A percentile compares a stretch with the other conserved stretches of the same genome.
Conservation (phyloP, 345 rosid genomes). For the Lepidium aucheri region DNA sequence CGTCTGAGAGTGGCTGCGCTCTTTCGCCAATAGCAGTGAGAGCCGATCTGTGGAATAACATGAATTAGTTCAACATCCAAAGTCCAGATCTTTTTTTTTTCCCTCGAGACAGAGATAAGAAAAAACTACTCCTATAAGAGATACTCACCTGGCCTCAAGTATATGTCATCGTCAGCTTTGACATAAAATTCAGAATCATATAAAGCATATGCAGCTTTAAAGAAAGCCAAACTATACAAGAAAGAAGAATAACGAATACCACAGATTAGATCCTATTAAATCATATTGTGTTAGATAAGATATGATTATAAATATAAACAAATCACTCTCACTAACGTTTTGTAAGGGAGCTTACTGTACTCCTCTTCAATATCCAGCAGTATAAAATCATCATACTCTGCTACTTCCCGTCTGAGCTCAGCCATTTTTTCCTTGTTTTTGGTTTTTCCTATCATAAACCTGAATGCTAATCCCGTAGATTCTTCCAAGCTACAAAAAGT, state of each 20-base stretch:
- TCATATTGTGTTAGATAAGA: not conserved
- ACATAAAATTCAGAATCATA: constrained; percentile 74
- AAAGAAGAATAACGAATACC: not conserved
- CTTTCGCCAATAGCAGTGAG: constrained; percentile 66
- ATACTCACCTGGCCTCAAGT: constrained; percentile 67
- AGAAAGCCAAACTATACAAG: constrained; percentile 56
- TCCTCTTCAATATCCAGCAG: constrained; percentile 79
- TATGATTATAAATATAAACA: not conserved
- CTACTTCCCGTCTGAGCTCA: constrained; percentile 56
- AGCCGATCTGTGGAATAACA: constrained; percentile 49
- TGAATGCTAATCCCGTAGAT: constrained; percentile 64
- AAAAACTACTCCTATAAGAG: not conserved
- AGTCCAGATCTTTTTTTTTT: not conserved
- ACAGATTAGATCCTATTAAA: not conserved
- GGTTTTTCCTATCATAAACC: constrained; percentile 66
- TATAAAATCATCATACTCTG: constrained; percentile 67
- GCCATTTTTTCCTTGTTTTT: constrained; percentile 45
- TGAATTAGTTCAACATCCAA: not conserved
- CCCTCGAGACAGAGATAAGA: not conserved
- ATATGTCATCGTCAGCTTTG: constrained; percentile 86
- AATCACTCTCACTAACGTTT: constrained; percentile 56
- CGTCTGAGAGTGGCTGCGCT: constrained; percentile 65
- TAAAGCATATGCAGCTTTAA: constrained; percentile 71
- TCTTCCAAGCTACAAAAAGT: constrained; percentile 54
- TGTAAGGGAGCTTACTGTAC: constrained; percentile 88